Evolutionary conservation across 1,139 yeast species (phyloP), one percentile per base, ranked within the genome.

Genomic region (Lodderomyces oxycetoniae): DNA sequence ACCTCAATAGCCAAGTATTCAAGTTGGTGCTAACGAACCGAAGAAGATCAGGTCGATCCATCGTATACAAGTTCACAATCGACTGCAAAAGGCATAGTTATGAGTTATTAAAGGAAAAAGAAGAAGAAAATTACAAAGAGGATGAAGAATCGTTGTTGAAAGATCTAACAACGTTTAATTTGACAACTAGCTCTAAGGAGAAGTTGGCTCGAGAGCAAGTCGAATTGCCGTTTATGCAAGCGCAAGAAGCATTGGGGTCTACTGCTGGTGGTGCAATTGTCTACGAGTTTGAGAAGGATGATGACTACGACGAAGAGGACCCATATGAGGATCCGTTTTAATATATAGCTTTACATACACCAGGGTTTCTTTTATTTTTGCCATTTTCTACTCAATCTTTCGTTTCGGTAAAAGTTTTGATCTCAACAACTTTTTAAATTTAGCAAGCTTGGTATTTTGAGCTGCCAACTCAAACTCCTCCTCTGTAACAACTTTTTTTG

Each of bases 271-370:
- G 76, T 8, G 97, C 98, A 1, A 89, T 91, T 48, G 95, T 91
- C 9, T 91, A 89, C 52, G 93, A 89, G 52, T 89, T 79, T 52
- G 95, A 85, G 49, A 75, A 75, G 48, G 82, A 77, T 45, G 82
- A 89, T 54, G 97, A 89, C 53, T 89, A 88, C 47, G 97, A 91
- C 52, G 97, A 91, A 56, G 97, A 91, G 46, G 98, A 91, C 56
- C 96, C 97, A 0, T 89, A 81, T 49, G 98, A 91, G 53, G 97
- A 91, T 52, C 97, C 97, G 4, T 89, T 88, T 49, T 88, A 38
- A 33, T 14, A 24, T 20, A n/a, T 20, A 20, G 8, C 8, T 20
- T 9, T 20, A 20, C n/a, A 20, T 20, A 9, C n/a, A 8, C 23
- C n/a, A 8, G 8, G 10, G 8, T 20, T 20, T 20, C n/a, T 20